Evolutionary conservation across 768 basidiomycete species (phyloP), one percentile per base, ranked within the genome.

Genomic region (Naematelia aurantialba): DNA sequence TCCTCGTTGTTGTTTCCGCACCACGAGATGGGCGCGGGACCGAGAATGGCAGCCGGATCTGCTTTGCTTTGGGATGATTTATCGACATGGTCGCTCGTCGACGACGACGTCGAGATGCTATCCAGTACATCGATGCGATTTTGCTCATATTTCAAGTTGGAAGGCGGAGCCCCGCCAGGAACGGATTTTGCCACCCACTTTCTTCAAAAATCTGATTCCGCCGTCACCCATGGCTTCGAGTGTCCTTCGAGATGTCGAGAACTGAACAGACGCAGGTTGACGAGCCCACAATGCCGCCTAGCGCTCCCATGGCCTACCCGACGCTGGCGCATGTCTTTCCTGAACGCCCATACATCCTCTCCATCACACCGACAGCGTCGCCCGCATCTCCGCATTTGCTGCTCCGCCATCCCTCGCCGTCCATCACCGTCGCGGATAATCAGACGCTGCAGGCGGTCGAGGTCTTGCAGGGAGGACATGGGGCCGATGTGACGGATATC

Each of bases 331-430:
- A 57, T 2, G 45, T 59, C 2, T 46, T 73, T 5, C 72, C 65
- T 3, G 27, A 45, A 14, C 29, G 24, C 22, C 66, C 70, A 8
- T 77, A 77, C 61, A 74, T 77, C 61, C 66, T 75, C 26, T 63
- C 63, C 25, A 70, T 77, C 42, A 65, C 56, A 25, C 76, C 74
- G 2, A 39, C 34, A 39, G 8, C 17, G 34, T 62, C 67, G 2
- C 26, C 69, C 1, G 48, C 67, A 5, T 63, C 67, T 1, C 65
- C 69, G 31, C 72, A 73, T 45, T 65, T 77, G 39, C 54, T 75
- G 42, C 69, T 77, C 51, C 63, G 72, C 2, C 74, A 77, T 45
- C 76, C 76, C 1, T 66, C 70, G 2, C 29, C 74, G 1, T 59
- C 66, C 5, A 45, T 75, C 30, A 68, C 72, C n/a, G 56, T 77